Conservation (phyloP, 116 monocot genomes). For the Zostera marina region DNA sequence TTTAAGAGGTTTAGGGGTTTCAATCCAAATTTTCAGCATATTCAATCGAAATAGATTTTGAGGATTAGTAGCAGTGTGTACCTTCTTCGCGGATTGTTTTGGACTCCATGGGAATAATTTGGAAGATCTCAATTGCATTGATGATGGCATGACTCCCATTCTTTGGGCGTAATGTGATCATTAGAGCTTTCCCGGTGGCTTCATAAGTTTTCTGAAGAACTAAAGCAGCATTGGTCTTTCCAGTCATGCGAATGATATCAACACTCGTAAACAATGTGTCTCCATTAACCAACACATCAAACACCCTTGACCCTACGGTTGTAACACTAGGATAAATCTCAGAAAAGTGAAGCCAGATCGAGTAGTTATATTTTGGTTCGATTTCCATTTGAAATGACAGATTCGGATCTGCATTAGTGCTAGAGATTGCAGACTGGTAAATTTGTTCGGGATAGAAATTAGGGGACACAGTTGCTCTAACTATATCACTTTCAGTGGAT, state of each 20-base stretch:
- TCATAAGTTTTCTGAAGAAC: constrained; percentile 61
- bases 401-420: constrained; percentile 55
- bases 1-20: too few relatives aligned
- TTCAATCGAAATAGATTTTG: neutral
- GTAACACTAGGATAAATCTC: constrained; percentile 62
- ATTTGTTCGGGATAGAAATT: constrained; percentile 68
- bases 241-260: constrained; percentile 51
- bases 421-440: constrained; percentile 78
- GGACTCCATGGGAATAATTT: constrained; percentile 54
- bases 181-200: constrained; percentile 47
- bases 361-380: constrained; percentile 74
- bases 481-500: constrained; percentile 56
- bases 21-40: too few relatives aligned
- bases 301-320: constrained; percentile 46
- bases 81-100: constrained; percentile 73
- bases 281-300: constrained; percentile 70
- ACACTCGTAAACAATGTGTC: constrained; percentile 41
- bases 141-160: constrained; percentile 60
- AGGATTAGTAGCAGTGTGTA: constrained; percentile 2
- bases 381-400: constrained; percentile 61
- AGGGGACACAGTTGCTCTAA: constrained; percentile 39
- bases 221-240: constrained; percentile 51
- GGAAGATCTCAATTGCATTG: constrained; percentile 83
- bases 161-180: constrained; percentile 34
- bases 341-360: constrained; percentile 95